Conservation (phyloP, 2,329 filamentous ascomycete species). For the Zarea fungicola region DNA sequence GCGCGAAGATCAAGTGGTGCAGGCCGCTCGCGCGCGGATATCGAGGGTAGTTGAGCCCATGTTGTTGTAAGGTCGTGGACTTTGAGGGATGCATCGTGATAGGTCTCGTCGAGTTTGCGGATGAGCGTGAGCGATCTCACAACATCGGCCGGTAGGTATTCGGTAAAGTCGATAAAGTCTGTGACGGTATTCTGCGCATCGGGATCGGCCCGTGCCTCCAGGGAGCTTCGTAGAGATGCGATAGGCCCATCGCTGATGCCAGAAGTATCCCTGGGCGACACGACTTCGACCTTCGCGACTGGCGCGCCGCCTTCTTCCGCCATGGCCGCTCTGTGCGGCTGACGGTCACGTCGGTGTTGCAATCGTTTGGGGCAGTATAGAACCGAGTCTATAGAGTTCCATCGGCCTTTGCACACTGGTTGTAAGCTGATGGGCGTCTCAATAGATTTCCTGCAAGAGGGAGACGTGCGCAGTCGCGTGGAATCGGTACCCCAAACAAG, state of each 20-base stretch:
- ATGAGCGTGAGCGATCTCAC: conserved; percentile 61
- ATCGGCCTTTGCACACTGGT: background rate
- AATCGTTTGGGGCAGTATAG: background rate
- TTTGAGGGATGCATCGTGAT: conserved; percentile 49
- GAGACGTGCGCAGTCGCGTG: conserved; percentile 3
- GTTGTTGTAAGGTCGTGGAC: conserved; percentile 51
- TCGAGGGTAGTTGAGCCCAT: conserved; percentile 51
- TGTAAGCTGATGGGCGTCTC: background rate
- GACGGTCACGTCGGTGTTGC: background rate
- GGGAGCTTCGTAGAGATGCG: conserved; percentile 25
- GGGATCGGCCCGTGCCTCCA: conserved; percentile 53
- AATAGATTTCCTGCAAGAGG: background rate
- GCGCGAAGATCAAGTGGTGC: conserved; percentile 48
- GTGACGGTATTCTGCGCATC: conserved; percentile 66
- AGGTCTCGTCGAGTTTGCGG: conserved; percentile 56
- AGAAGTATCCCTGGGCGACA: conserved; percentile 31
- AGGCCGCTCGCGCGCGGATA: conserved; percentile 43
- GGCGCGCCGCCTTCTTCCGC: conserved; percentile 16
- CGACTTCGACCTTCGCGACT: conserved; percentile 25
- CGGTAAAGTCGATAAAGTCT: conserved; percentile 65
- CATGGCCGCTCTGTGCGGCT: conserved; percentile 15
- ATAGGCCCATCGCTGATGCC: conserved; percentile 22
- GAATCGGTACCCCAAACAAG: background rate
- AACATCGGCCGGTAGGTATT: conserved; percentile 64
- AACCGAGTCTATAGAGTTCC: background rate